Base-by-base conservation (phyloP, 805 yeast species). In the Lipomyces mesembrius region DNA sequence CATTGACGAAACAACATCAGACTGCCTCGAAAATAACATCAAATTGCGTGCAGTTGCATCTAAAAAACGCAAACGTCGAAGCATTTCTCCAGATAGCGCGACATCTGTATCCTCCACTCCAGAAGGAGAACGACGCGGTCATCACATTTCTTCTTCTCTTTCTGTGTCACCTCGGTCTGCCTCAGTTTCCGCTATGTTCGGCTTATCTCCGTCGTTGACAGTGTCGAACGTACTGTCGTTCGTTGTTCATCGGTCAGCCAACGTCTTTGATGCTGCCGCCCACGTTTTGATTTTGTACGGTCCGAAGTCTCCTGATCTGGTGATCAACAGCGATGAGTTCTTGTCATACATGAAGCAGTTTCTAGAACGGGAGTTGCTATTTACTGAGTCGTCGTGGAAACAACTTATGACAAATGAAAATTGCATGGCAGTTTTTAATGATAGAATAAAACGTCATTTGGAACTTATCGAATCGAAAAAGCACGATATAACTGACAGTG, bases 251-350 rank as follows among this genome's bases (percentile, higher is more conserved):
- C 29, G 51, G 25, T 9, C 60, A 11, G 51, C 57, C n/a, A 61
- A 62, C 27, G 12, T 27, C 8, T 49, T 62, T 35, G 60, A 62
- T 8, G 51, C 63, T 7, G 64, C 64, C 5, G 68, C 68, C 4
- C 60, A 64, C 43, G 68, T 64, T 2, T 22, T 64, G 20, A 37
- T 58, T n/a, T 49, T 67, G 12, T 57, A n/a, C 49, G 70, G 67
- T 4, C 70, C 68, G 6, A 54, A 49, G 25, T 17, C 59, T 3
- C 25, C 54, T 11, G 64, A 53, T 8, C 60, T 64, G 14, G 46
- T 14, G 11, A 17, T 59, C 53, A 54, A n/a, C 27, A 17, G 37
- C 17, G 20, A 37, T 37, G 32, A 53, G n/a, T 64, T 62, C 49
- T 22, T 64, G 29, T 49, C 22, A 8, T 37, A 60, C 43, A 56